A percentile compares a stretch with the other conserved stretches of the same genome.
phyloP scores from a whole-genome alignment of 495 filamentous ascomycete species.

The Hypoxylon intermedium region DNA sequence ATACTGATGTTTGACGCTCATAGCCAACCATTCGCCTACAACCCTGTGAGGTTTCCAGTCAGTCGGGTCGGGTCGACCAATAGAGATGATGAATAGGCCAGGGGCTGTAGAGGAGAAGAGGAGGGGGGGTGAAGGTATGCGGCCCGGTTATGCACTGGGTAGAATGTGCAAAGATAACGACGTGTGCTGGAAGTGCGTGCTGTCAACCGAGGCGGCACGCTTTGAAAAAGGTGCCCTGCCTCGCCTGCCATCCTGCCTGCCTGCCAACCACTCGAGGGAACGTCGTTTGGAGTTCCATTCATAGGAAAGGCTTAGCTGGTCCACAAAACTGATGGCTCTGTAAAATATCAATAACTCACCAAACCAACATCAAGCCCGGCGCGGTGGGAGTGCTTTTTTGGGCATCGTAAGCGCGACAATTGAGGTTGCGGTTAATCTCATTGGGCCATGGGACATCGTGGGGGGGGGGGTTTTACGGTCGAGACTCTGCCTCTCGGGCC shows the following conservation, averaged over 20 bases:
- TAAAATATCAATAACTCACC: neutral
- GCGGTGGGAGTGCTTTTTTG: conserved; percentile 24
- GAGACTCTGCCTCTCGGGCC: conserved; percentile 33
- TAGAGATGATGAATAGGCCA: conserved; percentile 3
- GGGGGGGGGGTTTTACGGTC: conserved; percentile 33
- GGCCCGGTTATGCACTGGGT: conserved; percentile 29
- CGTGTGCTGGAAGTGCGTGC: conserved; percentile 15
- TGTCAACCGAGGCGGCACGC: too few species aligned
- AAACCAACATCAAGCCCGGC: conserved; percentile 9
- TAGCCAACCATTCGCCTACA: conserved; percentile 22
- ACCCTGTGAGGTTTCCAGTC: conserved; percentile 20
- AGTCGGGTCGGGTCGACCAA: conserved; percentile 28
- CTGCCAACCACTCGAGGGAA: conserved; percentile 22
- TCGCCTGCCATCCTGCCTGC: conserved; percentile 1
- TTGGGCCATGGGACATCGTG: conserved; percentile 25
- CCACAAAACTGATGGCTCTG: conserved; percentile 1
- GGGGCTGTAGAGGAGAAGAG: conserved; percentile 29
- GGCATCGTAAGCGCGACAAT: conserved; percentile 23
- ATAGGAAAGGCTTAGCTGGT: conserved; percentile 16
- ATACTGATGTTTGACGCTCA: conserved; percentile 22
- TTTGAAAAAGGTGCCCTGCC: too few species aligned
- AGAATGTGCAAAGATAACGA: conserved; percentile 11
- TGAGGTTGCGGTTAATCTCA: conserved; percentile 8
- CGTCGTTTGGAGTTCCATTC: conserved; percentile 6
- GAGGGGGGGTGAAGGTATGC: conserved; percentile 24